phyloP scores from a whole-genome alignment of 2,329 filamentous ascomycete species.

The Hypocrella siamensis region DNA sequence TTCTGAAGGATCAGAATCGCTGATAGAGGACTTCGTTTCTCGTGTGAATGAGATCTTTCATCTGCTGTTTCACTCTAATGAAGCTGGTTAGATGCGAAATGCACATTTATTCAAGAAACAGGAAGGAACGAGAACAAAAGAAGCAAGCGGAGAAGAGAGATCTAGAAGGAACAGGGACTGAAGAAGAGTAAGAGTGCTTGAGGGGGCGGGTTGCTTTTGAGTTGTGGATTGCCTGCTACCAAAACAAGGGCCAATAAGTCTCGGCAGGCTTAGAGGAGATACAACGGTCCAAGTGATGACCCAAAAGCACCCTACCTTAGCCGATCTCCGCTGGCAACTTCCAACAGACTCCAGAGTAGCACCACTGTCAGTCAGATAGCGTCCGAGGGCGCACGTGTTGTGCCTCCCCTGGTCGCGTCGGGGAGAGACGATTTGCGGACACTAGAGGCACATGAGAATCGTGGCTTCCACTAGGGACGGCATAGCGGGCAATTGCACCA shows the following conservation, averaged over 20 bases:
- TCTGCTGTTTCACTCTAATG: neutral
- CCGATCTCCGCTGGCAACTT: conserved; percentile 6
- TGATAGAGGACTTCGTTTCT: too few species aligned
- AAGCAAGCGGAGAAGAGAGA: neutral
- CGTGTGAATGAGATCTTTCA: neutral
- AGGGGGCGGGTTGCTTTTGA: conserved; percentile 11
- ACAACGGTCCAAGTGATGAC: conserved; percentile 5
- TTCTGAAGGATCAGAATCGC: too few species aligned
- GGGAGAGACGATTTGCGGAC: conserved; percentile 5
- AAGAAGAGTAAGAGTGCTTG: neutral
- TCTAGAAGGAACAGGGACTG: neutral
- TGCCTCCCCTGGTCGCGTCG: conserved; percentile 2
- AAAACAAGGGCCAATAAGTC: conserved; percentile 3
- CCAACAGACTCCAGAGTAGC: neutral
- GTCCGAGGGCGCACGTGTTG: conserved; percentile 7
- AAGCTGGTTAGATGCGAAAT: neutral
- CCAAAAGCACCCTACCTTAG: conserved; percentile 8
- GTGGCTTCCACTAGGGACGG: conserved; percentile 8
- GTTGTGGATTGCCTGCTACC: conserved; percentile 2
- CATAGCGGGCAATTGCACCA: conserved; percentile 5
- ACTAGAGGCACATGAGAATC: conserved; percentile 6
- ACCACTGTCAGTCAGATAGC: conserved; percentile 3
- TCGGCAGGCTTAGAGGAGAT: conserved; percentile 4
- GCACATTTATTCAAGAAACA: neutral
- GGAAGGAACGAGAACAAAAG: neutral